Percentiles rank a stretch among this genome's conserved stretches.
phyloP scores from a whole-genome alignment of 1,284 basidiomycete species.

The Somion occarium region DNA sequence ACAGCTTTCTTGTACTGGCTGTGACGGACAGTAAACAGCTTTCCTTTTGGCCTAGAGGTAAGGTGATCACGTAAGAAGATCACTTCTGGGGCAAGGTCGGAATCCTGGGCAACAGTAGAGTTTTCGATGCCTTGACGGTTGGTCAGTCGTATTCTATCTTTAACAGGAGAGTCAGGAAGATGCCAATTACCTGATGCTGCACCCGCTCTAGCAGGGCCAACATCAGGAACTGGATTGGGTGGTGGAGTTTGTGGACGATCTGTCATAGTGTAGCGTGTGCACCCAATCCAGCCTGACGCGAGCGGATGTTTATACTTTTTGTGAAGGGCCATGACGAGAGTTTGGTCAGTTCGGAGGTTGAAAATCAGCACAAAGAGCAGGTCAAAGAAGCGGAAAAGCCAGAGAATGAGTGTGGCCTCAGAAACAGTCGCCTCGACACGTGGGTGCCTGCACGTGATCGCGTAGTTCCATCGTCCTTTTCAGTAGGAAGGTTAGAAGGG shows the following conservation, averaged over 20 bases:
- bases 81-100: not conserved
- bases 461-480: too few relatives aligned
- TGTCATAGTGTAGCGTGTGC: not conserved
- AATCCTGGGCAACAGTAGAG: not conserved
- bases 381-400: not conserved
- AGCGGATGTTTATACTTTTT: not conserved
- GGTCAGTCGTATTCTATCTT: not conserved
- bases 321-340: not conserved
- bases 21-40: too few relatives aligned
- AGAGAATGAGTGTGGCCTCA: not conserved
- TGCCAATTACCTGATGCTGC: not conserved
- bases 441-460: not conserved
- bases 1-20: too few relatives aligned
- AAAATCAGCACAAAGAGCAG: too few relatives aligned
- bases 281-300: too few relatives aligned
- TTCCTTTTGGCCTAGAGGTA: not conserved
- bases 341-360: not conserved
- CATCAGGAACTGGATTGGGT: not conserved
- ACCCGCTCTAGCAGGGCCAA: too few relatives aligned
- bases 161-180: not conserved
- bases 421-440: not conserved
- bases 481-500: too few relatives aligned
- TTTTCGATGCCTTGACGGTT: not conserved
- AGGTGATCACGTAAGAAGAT: not conserved
- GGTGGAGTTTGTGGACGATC: not conserved